phyloP scores from a whole-genome alignment of 2,329 filamentous ascomycete species.

The Arachnopeziza araneosa region DNA sequence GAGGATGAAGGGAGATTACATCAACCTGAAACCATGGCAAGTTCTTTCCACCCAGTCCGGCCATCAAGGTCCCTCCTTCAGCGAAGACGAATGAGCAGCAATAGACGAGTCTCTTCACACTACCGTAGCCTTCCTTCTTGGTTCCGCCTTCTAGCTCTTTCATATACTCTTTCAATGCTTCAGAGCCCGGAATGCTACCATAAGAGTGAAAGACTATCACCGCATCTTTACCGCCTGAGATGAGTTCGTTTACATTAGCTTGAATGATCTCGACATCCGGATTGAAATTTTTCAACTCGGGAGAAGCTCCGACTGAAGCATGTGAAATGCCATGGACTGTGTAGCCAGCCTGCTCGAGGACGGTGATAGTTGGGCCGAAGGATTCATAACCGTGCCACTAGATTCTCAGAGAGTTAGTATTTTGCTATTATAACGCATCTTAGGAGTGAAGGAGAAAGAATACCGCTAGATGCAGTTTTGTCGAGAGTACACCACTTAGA shows the following conservation, averaged over 20 bases:
- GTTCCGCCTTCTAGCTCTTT: constrained; percentile 25
- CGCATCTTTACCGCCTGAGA: constrained; percentile 34
- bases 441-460: too few relatives aligned
- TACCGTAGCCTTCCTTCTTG: constrained; percentile 32
- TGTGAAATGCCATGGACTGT: constrained; percentile 14
- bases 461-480: too few relatives aligned
- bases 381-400: constrained; percentile 9
- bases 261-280: constrained; percentile 35
- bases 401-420: neutral
- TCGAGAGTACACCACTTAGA: too few relatives aligned
- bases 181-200: constrained; percentile 32
- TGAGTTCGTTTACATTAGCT: constrained; percentile 30
- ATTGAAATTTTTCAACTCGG: constrained; percentile 18
- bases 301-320: constrained; percentile 14
- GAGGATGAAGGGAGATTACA: constrained; percentile 1
- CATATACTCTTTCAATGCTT: constrained; percentile 31
- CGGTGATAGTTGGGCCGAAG: constrained; percentile 16
- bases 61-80: constrained; percentile 14
- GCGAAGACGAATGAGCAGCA: constrained; percentile 15
- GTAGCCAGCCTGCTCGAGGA: constrained; percentile 19
- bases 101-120: constrained; percentile 22
- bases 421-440: neutral
- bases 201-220: constrained; percentile 37
- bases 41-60: constrained; percentile 4
- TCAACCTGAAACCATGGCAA: constrained; percentile 16